Conservation (phyloP, 352 stramenopile genomes). For the Globisporangium cederbergense region DNA sequence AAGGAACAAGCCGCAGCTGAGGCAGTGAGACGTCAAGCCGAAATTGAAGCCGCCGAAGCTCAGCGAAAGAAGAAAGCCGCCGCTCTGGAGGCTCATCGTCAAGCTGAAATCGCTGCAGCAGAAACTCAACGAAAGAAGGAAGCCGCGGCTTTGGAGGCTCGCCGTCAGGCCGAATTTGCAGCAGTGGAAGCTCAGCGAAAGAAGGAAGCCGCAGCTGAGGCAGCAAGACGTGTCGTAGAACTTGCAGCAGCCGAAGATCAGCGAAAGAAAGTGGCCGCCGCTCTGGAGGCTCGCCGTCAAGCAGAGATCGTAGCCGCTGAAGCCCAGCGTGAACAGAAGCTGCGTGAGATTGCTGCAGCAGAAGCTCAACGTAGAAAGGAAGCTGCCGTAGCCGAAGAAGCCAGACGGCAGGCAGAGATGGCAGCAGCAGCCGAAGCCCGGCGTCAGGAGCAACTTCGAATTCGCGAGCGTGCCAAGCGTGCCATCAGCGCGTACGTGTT, state of each 20-base stretch:
- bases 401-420: neutral
- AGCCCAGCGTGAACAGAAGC: neutral
- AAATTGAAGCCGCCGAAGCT: neutral
- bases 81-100: neutral
- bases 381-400: conserved; percentile 1
- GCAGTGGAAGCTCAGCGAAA: neutral
- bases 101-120: neutral
- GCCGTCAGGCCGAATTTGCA: neutral
- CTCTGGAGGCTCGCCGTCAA: neutral
- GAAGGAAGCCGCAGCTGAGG: neutral
- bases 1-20: neutral
- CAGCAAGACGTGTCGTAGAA: neutral
- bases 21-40: neutral
- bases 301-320: neutral
- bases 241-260: neutral
- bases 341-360: neutral
- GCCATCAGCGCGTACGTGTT: conserved; percentile 16
- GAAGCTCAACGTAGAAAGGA: neutral
- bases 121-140: neutral
- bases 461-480: neutral
- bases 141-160: neutral
- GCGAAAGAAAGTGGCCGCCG: neutral
- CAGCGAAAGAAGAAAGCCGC: neutral
- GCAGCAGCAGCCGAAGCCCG: neutral
- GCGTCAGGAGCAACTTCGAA: neutral